phyloP scores from a whole-genome alignment of 2,329 filamentous ascomycete species.

The Epichloe baconii region DNA sequence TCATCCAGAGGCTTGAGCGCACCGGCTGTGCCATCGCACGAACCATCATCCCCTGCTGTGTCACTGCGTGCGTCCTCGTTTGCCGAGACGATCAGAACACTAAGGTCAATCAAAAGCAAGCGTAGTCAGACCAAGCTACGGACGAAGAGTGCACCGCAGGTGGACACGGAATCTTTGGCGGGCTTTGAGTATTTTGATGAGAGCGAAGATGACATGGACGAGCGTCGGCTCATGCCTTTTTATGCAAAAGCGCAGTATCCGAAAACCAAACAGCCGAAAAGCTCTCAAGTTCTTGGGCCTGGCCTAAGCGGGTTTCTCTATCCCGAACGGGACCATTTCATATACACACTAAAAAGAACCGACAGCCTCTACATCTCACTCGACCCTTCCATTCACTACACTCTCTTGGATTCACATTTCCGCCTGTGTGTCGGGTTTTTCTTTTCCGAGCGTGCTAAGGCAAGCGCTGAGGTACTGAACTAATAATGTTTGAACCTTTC shows the following conservation, averaged over 20 bases:
- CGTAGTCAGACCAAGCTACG: conserved; percentile 17
- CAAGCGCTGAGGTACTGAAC: background rate
- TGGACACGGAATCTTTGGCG: conserved; percentile 20
- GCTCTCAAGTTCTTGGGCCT: conserved; percentile 41
- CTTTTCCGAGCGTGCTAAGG: background rate
- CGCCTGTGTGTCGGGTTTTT: background rate
- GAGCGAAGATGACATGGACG: conserved; percentile 32
- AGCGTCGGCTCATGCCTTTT: conserved; percentile 39
- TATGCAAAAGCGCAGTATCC: conserved; percentile 22
- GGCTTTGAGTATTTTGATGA: conserved; percentile 26
- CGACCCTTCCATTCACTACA: background rate
- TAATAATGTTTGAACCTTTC: background rate
- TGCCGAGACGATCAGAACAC: conserved; percentile 14
- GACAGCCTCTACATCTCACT: background rate
- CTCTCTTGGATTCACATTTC: background rate
- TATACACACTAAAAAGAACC: background rate
- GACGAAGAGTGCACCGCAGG: conserved; percentile 7
- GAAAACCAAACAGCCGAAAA: conserved; percentile 33
- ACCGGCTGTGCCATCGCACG: background rate
- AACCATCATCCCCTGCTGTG: conserved; percentile 4
- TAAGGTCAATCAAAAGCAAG: conserved; percentile 18
- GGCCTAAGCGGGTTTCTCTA: conserved; percentile 15
- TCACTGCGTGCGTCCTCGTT: conserved; percentile 6
- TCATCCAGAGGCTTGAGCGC: background rate
- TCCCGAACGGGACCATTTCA: background rate